Evolutionary conservation across 164 flowering plant species (phyloP).

Genomic region (Aristolochia contorta): DNA sequence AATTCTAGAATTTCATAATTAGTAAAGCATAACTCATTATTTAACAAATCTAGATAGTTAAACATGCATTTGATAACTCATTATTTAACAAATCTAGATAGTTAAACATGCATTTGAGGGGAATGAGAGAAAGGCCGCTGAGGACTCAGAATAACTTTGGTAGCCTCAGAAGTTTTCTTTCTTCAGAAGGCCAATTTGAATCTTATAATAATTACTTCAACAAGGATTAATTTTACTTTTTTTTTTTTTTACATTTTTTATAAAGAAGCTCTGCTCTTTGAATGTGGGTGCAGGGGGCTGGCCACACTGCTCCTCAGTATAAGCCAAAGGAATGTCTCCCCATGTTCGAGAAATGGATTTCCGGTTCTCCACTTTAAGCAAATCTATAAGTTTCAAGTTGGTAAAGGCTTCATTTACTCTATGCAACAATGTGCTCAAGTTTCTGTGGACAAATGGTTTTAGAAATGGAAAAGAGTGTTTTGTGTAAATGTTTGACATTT

Average conservation of each 20-base stretch:
- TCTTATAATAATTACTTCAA: background rate
- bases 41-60: no score
- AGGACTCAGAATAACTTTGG: no score
- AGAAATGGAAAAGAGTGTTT: background rate
- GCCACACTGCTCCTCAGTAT: constrained; percentile 10
- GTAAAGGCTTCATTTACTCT: background rate
- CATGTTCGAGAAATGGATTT: constrained; percentile 8
- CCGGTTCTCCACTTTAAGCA: background rate
- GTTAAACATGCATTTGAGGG: no score
- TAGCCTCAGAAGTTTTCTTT: background rate
- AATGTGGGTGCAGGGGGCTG: constrained; percentile 7
- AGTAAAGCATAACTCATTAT: no score
- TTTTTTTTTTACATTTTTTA: background rate
- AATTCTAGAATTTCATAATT: no score
- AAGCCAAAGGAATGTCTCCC: constrained; percentile 8
- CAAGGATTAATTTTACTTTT: background rate
- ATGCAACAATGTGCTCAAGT: background rate
- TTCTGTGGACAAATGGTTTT: background rate
- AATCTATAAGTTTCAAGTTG: background rate
- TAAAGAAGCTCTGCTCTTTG: background rate
- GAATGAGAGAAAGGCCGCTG: no score
- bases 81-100: no score
- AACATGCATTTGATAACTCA: no score
- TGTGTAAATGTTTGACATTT: no score
- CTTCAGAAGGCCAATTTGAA: background rate